Evolutionary conservation across 805 yeast species (phyloP).

Genomic region (Candida caryicola): DNA sequence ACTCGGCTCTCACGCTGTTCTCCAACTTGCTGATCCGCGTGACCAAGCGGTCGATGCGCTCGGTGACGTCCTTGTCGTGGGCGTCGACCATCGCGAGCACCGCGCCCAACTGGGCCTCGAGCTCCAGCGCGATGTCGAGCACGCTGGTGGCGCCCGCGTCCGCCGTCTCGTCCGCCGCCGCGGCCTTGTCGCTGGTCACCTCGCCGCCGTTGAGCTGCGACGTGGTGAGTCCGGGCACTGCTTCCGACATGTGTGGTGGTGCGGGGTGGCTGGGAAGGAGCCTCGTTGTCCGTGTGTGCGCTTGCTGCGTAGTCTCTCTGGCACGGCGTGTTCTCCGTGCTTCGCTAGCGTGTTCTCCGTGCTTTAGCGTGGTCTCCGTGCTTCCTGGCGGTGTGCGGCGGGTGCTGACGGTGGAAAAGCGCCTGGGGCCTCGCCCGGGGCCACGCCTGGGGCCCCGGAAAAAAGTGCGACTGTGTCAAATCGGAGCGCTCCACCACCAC

Average conservation of each 20-base stretch:
- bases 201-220: slow-evolving; percentile 32
- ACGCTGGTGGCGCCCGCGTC: slow-evolving; percentile 12
- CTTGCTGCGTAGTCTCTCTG: no score
- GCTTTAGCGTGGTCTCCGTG: no score
- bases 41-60: slow-evolving; percentile 24
- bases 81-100: slow-evolving; percentile 21
- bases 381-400: no score
- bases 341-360: no score
- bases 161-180: slow-evolving; percentile 8
- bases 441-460: no score
- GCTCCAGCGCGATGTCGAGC: slow-evolving; percentile 33
- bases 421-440: no score
- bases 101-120: slow-evolving; percentile 25
- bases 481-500: no score
- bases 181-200: slow-evolving; percentile 5
- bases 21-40: slow-evolving; percentile 16
- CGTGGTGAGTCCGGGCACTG: slow-evolving; percentile 32
- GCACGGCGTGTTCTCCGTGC: no score
- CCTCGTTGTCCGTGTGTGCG: no score
- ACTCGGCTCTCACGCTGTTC: neutral
- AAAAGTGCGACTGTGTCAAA: no score
- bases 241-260: neutral
- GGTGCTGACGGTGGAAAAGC: no score
- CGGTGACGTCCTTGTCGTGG: slow-evolving; percentile 28
- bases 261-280: no score